Conservation (phyloP, 2,329 filamentous ascomycete genomes). For the Tolypocladium paradoxum region DNA sequence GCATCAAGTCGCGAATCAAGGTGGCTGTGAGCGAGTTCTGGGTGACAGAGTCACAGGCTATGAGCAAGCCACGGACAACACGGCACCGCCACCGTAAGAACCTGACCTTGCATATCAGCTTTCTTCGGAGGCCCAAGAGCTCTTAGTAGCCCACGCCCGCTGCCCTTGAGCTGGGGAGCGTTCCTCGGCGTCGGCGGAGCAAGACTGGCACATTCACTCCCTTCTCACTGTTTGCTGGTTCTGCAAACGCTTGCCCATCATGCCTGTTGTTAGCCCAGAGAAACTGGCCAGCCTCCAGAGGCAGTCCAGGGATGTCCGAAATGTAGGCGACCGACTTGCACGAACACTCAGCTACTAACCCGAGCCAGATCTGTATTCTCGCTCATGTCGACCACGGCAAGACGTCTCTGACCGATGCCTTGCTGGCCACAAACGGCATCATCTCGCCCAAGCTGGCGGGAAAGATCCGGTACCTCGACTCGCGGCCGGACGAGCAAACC, state of each 20-base stretch:
- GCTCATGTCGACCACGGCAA: slow-evolving; percentile 98
- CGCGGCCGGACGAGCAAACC: slow-evolving; percentile 86
- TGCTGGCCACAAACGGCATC: slow-evolving; percentile 97
- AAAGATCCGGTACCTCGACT: slow-evolving; percentile 96
- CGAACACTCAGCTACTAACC: not conserved
- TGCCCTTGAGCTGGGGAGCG: not conserved
- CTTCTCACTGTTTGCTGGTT: not conserved
- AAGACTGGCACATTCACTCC: not conserved
- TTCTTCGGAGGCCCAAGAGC: not conserved
- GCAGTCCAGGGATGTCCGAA: slow-evolving; percentile 80
- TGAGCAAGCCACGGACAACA: slow-evolving; percentile 7
- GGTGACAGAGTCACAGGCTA: not conserved
- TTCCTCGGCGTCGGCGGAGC: not conserved
- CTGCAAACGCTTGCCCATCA: slow-evolving; percentile 29
- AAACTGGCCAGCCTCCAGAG: slow-evolving; percentile 85
- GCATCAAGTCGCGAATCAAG: not conserved
- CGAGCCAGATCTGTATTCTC: slow-evolving; percentile 72
- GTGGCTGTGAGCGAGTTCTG: not conserved
- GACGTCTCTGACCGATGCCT: slow-evolving; percentile 88
- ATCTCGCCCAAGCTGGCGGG: slow-evolving; percentile 95
- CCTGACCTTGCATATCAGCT: not conserved
- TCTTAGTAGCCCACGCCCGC: not conserved
- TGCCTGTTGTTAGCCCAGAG: slow-evolving; percentile 87
- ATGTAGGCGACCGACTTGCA: slow-evolving; percentile 46
- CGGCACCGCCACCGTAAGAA: not conserved